These are phyloP conservation scores for Macrophomina pseudophaseolina DNA, from an alignment of 2,329 filamentous ascomycete species.

Conservation along the genomic window DNA sequence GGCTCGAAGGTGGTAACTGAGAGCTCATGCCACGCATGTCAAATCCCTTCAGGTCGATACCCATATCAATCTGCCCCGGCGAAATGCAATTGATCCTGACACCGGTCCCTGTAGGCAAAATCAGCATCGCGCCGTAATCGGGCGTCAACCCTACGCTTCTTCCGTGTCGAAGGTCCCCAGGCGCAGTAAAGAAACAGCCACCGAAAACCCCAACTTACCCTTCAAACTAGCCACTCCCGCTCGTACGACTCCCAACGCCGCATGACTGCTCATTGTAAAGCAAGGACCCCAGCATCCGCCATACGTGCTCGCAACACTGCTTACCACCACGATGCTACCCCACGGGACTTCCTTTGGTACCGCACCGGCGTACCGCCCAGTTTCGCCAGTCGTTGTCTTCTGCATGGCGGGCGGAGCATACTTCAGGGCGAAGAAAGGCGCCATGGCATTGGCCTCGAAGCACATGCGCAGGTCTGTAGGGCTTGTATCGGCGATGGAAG, in stretches of 20 bases:
- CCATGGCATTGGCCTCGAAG: slow-evolving; percentile 66
- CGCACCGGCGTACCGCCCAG: slow-evolving; percentile 61
- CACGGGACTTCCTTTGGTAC: slow-evolving; percentile 65
- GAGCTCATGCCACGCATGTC: slow-evolving; percentile 57
- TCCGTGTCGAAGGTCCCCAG: no score
- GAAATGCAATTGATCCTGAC: slow-evolving; percentile 63
- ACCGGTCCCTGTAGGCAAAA: slow-evolving; percentile 44
- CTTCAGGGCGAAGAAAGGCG: slow-evolving; percentile 69
- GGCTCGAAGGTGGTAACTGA: slow-evolving; percentile 60
- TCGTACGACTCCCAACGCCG: slow-evolving; percentile 65
- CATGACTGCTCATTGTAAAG: slow-evolving; percentile 66
- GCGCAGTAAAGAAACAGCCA: no score
- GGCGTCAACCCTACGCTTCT: no score
- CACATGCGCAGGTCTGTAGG: slow-evolving; percentile 61
- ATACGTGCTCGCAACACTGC: slow-evolving; percentile 61
- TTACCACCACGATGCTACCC: slow-evolving; percentile 67
- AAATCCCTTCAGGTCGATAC: slow-evolving; percentile 54
- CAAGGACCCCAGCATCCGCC: slow-evolving; percentile 64
- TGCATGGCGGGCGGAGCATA: slow-evolving; percentile 62
- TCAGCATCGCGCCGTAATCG: neutral
- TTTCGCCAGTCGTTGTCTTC: neutral
- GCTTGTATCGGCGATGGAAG: slow-evolving; percentile 61
- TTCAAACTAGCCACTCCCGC: slow-evolving; percentile 64
- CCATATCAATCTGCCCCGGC: slow-evolving; percentile 54
- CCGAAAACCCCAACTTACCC: slow-evolving; percentile 33